A percentile compares a stretch with the other conserved stretches of the same genome.
Conservation (phyloP, 305 asterid species). For the Fraxinus floribunda region DNA sequence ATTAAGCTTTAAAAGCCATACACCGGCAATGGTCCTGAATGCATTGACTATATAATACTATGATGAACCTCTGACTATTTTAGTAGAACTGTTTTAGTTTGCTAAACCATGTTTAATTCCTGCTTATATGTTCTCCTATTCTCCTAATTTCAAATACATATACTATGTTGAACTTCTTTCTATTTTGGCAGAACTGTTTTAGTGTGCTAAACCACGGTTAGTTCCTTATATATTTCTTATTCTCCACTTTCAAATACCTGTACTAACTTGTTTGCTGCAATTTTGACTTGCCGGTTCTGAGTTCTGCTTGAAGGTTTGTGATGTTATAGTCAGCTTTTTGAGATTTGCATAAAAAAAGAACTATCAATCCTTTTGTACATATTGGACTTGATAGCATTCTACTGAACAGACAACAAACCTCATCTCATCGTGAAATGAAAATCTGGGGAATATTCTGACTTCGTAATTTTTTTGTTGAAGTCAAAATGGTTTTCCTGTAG, state of each 20-base stretch:
- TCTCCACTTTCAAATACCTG: background rate
- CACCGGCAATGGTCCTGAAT: background rate
- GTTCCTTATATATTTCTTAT: background rate
- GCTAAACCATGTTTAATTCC: background rate
- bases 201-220: background rate
- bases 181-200: background rate
- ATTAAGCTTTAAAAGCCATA: background rate
- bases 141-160: background rate
- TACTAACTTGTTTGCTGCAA: background rate
- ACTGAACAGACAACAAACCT: background rate
- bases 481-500: background rate
- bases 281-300: background rate
- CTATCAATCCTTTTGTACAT: background rate
- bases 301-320: background rate
- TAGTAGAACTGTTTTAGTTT: background rate
- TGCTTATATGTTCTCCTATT: background rate
- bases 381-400: background rate
- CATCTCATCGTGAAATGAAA: background rate
- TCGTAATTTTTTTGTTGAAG: background rate
- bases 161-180: background rate
- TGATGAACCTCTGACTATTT: background rate
- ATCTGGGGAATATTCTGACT: background rate
- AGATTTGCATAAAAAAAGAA: background rate
- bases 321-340: background rate
- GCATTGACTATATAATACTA: background rate